Evolutionary conservation across 495 filamentous ascomycete species (phyloP), one percentile per base, ranked within the genome.

Genomic region (Cairneyella variabilis): DNA sequence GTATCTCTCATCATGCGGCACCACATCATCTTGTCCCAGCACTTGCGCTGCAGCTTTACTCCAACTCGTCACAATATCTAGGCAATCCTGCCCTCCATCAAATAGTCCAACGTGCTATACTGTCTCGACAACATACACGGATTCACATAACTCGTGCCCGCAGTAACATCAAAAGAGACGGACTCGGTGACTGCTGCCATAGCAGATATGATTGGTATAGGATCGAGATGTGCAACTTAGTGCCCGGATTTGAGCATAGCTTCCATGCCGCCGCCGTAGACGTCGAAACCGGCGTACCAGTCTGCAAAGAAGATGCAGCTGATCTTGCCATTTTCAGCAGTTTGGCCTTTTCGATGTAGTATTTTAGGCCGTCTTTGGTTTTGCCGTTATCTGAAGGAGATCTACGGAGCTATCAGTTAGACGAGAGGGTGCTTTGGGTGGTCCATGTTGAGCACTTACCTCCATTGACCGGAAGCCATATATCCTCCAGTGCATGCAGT

Each of bases 1-100:
- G 41, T 84, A 84, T 2, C 82, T 69, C 65, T 83, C 71, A 51
- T 84, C 82, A 61, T 85, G 82, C 42, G 79, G 75, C 32, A 82
- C 77, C 0, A 74, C 76, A 25, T 56, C 72, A 9, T 83, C 74
- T 12, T 77, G 58, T 0, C 80, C 82, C 42, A 83, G 75, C 4
- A 76, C 77, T 53, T 79, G 77, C 54, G 78, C 77, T 7, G 82
- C 81, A 2, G 74, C 66, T 50, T 85, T 79, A 60, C 77, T 80
- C 67, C 74, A 85, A n/a, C 36, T 38, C 36, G 36, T 38, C n/a
- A 38, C 36, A 38, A 38, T 38, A 2, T 85, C 82, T 80, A 84
- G 0, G 76, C 82, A 32, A 84, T 63, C 2, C 44, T 28, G n/a
- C 44, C 44, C 4, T 48, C 17, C 14, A 26, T 22, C 4, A 48